Evolutionary conservation across 78 protist species (phyloP).

Genomic region (Guillardia theta): DNA sequence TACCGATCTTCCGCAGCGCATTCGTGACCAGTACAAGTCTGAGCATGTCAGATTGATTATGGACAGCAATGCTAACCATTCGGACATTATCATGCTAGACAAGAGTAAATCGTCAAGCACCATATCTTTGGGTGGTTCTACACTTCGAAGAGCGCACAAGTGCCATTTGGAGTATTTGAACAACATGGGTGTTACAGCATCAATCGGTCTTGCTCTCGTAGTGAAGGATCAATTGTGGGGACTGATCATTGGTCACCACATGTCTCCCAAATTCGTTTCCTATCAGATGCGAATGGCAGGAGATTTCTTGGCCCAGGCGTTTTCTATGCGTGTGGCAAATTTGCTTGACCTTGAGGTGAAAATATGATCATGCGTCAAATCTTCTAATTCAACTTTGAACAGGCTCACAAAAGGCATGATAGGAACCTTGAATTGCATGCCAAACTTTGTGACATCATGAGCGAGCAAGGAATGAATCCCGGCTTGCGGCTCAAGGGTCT

Average conservation of each 20-base stretch:
- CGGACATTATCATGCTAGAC: not conserved
- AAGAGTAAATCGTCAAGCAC: not conserved
- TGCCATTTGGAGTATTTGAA: not conserved
- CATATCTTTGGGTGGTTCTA: not conserved
- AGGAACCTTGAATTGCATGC: not conserved
- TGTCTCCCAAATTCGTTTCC: not conserved
- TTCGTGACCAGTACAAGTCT: not conserved
- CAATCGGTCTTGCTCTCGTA: not conserved
- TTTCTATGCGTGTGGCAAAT: not conserved
- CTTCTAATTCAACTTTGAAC: not conserved
- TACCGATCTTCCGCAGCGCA: not conserved
- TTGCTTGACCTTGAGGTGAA: not conserved
- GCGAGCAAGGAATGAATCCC: slow-evolving; percentile 3
- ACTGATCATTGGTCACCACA: not conserved
- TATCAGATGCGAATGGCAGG: slow-evolving; percentile 28
- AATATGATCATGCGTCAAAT: not conserved
- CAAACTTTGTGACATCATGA: slow-evolving; percentile 23
- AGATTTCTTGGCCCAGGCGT: slow-evolving; percentile 5
- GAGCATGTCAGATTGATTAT: not conserved
- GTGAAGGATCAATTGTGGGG: not conserved
- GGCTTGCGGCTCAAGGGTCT: slow-evolving; percentile 6
- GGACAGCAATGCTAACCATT: not conserved
- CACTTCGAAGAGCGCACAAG: not conserved
- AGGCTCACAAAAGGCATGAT: too few species aligned
- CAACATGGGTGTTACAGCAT: not conserved